phyloP scores from a whole-genome alignment of 2,329 filamentous ascomycete genomes.

The Beauveria varroae region DNA sequence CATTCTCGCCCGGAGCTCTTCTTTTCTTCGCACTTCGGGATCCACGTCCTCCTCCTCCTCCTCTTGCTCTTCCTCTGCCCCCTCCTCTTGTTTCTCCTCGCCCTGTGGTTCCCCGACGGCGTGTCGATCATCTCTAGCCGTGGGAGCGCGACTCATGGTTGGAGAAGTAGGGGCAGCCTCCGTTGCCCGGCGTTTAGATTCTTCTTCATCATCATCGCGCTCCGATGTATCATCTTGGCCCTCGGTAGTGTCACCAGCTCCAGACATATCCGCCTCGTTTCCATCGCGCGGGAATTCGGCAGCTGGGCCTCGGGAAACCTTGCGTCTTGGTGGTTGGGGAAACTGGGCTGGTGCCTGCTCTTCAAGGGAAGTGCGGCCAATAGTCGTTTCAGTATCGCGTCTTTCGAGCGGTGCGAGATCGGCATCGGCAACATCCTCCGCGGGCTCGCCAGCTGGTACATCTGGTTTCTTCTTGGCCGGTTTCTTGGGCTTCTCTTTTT shows the following conservation, averaged over 20 bases:
- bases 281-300: slow-evolving; percentile 45
- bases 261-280: slow-evolving; percentile 59
- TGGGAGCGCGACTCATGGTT: slow-evolving; percentile 17
- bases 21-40: slow-evolving; percentile 73
- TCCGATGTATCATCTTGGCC: slow-evolving; percentile 56
- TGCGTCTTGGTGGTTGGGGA: slow-evolving; percentile 41
- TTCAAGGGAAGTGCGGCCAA: slow-evolving; percentile 44
- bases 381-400: slow-evolving; percentile 39
- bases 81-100: slow-evolving; percentile 57
- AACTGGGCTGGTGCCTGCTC: slow-evolving; percentile 25
- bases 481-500: slow-evolving; percentile 83
- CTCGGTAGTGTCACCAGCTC: slow-evolving; percentile 56
- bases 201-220: slow-evolving; percentile 67
- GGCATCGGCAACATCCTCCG: slow-evolving; percentile 18
- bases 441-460: slow-evolving; percentile 28
- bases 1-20: slow-evolving; percentile 91
- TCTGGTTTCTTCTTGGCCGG: slow-evolving; percentile 59
- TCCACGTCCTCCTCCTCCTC: slow-evolving; percentile 83
- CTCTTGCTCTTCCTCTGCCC: slow-evolving; percentile 60
- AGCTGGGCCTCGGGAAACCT: slow-evolving; percentile 39
- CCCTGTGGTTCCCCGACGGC: slow-evolving; percentile 69
- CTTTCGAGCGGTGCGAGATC: slow-evolving; percentile 35
- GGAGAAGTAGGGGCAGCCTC: slow-evolving; percentile 32
- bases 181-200: slow-evolving; percentile 25
- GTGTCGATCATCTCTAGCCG: slow-evolving; percentile 45